Base-by-base conservation (phyloP, 139 green algal genomes). In the Tetradesmus lagerheimii region DNA sequence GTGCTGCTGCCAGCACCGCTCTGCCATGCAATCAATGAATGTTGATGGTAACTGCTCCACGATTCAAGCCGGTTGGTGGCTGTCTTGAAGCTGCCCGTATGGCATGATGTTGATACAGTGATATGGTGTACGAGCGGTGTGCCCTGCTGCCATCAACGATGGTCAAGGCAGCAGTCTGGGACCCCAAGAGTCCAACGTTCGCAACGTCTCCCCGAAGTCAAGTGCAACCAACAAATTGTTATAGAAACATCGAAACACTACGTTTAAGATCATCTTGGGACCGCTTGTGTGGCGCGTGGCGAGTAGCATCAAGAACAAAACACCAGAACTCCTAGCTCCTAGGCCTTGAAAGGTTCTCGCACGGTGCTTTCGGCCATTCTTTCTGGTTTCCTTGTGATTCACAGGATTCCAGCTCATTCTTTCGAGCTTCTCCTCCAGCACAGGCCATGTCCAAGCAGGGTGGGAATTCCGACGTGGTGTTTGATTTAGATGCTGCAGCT, bases 401-500 rank as follows among this genome's bases (percentile, higher is more conserved):
- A 71, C 71, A 79, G 71, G 71, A 38, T 38, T 41, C 31, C 71
- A 79, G 71, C 31, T 9, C n/a, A 38, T 38, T 79, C 71, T 38
- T 79, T 38, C 25, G 20, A 71, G 57, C 57, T 71, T n/a, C 25
- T 25, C 50, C 57, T 11, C 20, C 57, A 71, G 35, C 76, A 35
- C 4, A 79, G 31, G 71, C 71, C 71, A 37, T 79, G n/a, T 23
- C 71, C 31, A 86, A 88, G 67, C 43, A 87, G 25, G 15, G 45
- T n/a, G 57, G 57, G 31, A 85, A 82, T 23, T n/a, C 62, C 2
- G 74, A 80, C 4, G 88, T 91, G 29, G 88, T 88, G 4, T 91
- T 91, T 79, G 88, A 91, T 71, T 62, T 87, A n/a, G 89, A 94
- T 80, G 62, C 89, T 16, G 64, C 89, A 25, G 77, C 83, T 6